Conservation (phyloP, 805 yeast genomes). For the Saturnispora kantuleensis region DNA sequence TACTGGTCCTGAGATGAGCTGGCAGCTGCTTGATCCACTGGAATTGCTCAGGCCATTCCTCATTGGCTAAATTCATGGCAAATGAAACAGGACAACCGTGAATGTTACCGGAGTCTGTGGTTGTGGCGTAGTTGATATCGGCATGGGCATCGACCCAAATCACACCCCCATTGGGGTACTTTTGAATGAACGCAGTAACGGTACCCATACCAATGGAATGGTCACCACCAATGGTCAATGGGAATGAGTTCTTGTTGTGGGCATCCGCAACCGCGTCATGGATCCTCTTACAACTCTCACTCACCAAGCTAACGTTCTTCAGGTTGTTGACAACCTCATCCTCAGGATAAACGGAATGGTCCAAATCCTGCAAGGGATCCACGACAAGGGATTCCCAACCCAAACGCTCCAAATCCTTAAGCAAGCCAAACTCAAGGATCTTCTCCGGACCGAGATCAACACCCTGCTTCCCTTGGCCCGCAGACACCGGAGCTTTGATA, state of each 20-base stretch:
- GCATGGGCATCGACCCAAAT: constrained; percentile 99
- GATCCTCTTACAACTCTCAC: constrained; percentile 57
- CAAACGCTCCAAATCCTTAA: constrained; percentile 47
- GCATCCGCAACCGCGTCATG: constrained; percentile 49
- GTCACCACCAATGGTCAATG: constrained; percentile 91
- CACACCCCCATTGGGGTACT: constrained; percentile 79
- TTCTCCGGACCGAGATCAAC: constrained; percentile 91
- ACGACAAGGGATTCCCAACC: constrained; percentile 59
- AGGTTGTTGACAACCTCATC: constrained; percentile 45
- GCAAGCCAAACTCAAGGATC: constrained; percentile 63
- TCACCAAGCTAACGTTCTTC: constrained; percentile 71
- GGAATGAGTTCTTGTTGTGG: constrained; percentile 42
- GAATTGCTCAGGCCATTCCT: constrained; percentile 61
- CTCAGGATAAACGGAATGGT: constrained; percentile 31
- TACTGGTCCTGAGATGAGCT: constrained; percentile 54
- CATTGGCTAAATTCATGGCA: constrained; percentile 68
- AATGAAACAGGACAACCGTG: constrained; percentile 97
- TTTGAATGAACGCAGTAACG: constrained; percentile 68
- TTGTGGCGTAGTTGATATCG: constrained; percentile 81
- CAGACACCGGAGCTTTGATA: constrained; percentile 85
- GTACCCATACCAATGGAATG: constrained; percentile 95
- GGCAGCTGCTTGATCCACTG: constrained; percentile 50
- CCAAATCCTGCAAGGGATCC: constrained; percentile 44
- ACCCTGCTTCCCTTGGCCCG: constrained; percentile 92
- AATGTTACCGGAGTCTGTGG: constrained; percentile 80